These are phyloP conservation scores for Leptographium procerum DNA, from an alignment of 2,329 filamentous ascomycete genomes.

Conservation along the genomic window DNA sequence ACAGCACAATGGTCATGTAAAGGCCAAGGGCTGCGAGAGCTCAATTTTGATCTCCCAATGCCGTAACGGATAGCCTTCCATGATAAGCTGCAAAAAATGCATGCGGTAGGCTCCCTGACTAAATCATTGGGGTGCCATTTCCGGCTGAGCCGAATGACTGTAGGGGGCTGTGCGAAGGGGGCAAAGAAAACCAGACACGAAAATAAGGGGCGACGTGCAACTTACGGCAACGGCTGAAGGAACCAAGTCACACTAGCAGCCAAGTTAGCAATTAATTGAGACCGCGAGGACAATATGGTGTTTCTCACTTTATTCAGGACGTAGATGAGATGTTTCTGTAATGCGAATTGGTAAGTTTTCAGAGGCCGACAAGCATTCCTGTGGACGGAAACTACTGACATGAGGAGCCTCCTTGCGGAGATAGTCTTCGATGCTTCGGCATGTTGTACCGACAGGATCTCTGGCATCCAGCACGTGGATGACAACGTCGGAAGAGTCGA, in stretches of 20 bases:
- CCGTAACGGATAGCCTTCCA: constrained; percentile 96
- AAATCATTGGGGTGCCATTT: constrained; percentile 47
- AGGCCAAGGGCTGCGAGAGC: constrained; percentile 55
- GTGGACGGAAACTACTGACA: constrained; percentile 8
- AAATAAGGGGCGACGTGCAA: constrained; percentile 22
- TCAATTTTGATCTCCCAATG: constrained; percentile 82
- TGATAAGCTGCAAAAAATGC: constrained; percentile 32
- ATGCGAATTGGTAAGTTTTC: neutral
- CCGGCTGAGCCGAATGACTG: constrained; percentile 14
- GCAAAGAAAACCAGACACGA: constrained; percentile 6
- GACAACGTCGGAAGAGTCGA: constrained; percentile 90
- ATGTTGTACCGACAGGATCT: constrained; percentile 82
- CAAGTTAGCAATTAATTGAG: neutral
- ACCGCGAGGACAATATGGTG: neutral
- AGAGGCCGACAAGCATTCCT: neutral
- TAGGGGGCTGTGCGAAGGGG: constrained; percentile 14
- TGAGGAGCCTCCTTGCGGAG: constrained; percentile 86
- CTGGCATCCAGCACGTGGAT: constrained; percentile 89
- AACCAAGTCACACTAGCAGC: constrained; percentile 62
- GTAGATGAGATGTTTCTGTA: constrained; percentile 73
- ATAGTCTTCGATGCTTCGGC: constrained; percentile 85
- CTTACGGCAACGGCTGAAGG: constrained; percentile 92
- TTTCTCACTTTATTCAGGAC: constrained; percentile 60
- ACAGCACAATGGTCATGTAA: constrained; percentile 52
- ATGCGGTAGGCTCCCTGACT: constrained; percentile 77